Percentiles rank a stretch among this genome's conserved stretches.
phyloP scores from a whole-genome alignment of 805 yeast species.

The Teunomyces pallodes region DNA sequence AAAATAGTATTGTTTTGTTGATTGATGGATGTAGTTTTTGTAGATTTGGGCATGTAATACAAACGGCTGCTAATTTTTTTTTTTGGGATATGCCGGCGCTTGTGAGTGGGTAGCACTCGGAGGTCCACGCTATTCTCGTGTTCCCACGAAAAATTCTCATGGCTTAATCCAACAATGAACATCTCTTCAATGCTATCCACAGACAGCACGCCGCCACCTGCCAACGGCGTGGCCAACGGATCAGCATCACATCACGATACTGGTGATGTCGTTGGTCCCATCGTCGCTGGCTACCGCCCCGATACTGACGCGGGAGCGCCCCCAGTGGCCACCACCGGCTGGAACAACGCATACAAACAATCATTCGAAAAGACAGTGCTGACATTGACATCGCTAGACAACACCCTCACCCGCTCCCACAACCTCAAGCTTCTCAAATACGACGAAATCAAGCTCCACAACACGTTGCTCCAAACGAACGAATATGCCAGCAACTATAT shows the following conservation, averaged over 20 bases:
- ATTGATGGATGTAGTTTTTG: no score
- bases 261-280: slow-evolving; percentile 1
- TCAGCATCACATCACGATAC: background rate
- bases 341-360: slow-evolving; percentile 7
- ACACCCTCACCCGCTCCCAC: slow-evolving; percentile 11
- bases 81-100: background rate
- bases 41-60: no score
- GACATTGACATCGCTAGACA: slow-evolving; percentile 13
- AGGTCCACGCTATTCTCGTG: background rate
- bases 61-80: no score
- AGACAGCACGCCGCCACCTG: slow-evolving; percentile 16
- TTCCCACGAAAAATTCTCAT: slow-evolving; percentile 1
- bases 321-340: background rate
- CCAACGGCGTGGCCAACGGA: slow-evolving; percentile 4
- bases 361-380: slow-evolving; percentile 12
- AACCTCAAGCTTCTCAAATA: slow-evolving; percentile 10
- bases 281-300: background rate
- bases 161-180: slow-evolving; percentile 20
- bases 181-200: slow-evolving; percentile 36
- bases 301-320: slow-evolving; percentile 5
- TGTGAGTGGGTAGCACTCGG: background rate
- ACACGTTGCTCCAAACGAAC: slow-evolving; percentile 16
- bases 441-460: slow-evolving; percentile 14
- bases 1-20: no score
- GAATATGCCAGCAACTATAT: slow-evolving; percentile 29